These are phyloP conservation scores for Saccharomycopsis phalli DNA, from an alignment of 1,139 yeast genomes.

Conservation along the genomic window DNA sequence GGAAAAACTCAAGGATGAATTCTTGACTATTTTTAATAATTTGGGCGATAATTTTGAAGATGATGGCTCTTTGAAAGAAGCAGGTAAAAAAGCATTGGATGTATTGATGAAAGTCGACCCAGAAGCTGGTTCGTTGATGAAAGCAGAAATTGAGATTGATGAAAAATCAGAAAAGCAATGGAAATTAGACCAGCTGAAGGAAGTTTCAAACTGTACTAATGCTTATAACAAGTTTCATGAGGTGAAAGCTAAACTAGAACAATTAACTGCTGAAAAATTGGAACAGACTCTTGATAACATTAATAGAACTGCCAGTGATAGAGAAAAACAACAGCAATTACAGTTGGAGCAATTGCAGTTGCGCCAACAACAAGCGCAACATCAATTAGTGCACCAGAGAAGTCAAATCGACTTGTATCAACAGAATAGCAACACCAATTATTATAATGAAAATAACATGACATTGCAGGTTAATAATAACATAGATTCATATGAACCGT, in stretches of 20 bases:
- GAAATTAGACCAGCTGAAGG: conserved; percentile 26
- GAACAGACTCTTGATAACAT: conserved; percentile 10
- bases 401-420: background rate
- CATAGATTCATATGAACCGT: background rate
- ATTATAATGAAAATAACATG: background rate
- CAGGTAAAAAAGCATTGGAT: conserved; percentile 24
- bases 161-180: conserved; percentile 29
- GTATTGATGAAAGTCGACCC: background rate
- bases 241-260: conserved; percentile 21
- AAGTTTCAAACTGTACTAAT: conserved; percentile 23
- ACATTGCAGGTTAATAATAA: background rate
- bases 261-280: conserved; percentile 10
- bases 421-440: background rate
- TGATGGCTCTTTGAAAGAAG: conserved; percentile 28
- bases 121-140: conserved; percentile 22
- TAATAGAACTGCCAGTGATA: conserved; percentile 11
- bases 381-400: background rate
- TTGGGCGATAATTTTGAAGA: conserved; percentile 27
- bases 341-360: conserved; percentile 5
- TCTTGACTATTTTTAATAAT: conserved; percentile 25
- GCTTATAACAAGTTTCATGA: conserved; percentile 19
- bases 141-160: conserved; percentile 27
- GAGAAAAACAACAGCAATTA: conserved; percentile 10
- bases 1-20: conserved; percentile 26
- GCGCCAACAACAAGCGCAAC: conserved; percentile 7